Conservation (phyloP, 1,284 basidiomycete genomes). For the Trametes pubescens region DNA sequence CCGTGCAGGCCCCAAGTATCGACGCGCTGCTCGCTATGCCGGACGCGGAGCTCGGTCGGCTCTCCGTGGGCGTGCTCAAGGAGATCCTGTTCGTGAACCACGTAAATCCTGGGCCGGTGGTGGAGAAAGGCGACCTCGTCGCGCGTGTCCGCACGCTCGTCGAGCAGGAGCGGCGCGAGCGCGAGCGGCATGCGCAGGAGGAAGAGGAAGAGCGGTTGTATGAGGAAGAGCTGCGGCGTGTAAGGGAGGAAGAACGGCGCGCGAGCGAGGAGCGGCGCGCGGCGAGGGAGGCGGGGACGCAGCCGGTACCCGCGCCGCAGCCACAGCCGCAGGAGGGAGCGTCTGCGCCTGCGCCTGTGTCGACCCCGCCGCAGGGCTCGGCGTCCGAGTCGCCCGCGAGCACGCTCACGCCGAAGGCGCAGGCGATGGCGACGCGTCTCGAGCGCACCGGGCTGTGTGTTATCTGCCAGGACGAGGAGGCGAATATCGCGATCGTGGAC, state of each 20-base stretch:
- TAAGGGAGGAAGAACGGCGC: constrained; percentile 45
- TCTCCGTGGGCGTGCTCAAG: constrained; percentile 77
- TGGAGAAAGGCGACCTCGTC: constrained; percentile 82
- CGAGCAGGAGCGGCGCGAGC: constrained; percentile 68
- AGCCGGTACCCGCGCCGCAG: constrained; percentile 1
- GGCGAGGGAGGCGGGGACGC: constrained; percentile 36
- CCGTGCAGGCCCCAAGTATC: constrained; percentile 55
- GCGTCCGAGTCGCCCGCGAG: constrained; percentile 39
- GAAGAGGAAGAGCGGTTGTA: constrained; percentile 55
- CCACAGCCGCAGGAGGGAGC: neutral
- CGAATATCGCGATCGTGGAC: constrained; percentile 91
- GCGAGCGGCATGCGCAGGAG: constrained; percentile 53
- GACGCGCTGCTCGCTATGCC: constrained; percentile 73
- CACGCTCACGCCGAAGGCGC: constrained; percentile 39
- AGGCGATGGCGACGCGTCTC: constrained; percentile 48
- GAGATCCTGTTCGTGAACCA: constrained; percentile 79
- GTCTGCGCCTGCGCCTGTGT: constrained; percentile 2
- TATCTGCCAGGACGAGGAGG: constrained; percentile 91
- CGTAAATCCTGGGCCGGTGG: constrained; percentile 63
- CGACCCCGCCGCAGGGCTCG: constrained; percentile 22
- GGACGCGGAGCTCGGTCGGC: constrained; percentile 57
- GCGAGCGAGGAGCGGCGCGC: neutral
- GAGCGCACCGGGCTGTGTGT: constrained; percentile 85
- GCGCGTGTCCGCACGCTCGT: constrained; percentile 70
- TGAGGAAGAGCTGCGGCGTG: constrained; percentile 46